Percentiles rank a stretch among this genome's conserved stretches.
phyloP scores from a whole-genome alignment of 2,329 filamentous ascomycete genomes.

The Colletotrichum australisinense region DNA sequence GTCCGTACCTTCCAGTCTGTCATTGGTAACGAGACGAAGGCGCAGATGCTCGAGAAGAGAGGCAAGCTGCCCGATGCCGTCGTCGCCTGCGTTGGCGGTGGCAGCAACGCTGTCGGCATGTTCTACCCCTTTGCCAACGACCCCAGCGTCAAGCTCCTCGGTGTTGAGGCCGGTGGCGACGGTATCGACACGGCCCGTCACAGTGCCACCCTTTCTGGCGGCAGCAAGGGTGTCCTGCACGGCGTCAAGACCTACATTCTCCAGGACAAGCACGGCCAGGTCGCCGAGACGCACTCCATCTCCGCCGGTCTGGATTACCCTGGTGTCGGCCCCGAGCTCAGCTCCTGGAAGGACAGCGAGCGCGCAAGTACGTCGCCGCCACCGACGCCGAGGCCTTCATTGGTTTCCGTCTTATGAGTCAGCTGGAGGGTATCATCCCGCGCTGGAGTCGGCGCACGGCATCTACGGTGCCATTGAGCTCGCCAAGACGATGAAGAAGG shows the following conservation, averaged over 20 bases:
- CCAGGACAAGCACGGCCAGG: conserved; percentile 93
- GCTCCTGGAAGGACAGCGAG: conserved; percentile 90
- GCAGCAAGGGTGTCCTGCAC: conserved; percentile 92
- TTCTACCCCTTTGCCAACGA: conserved; percentile 97
- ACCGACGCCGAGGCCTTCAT: conserved; percentile 92
- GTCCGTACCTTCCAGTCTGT: conserved; percentile 98
- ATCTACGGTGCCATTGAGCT: conserved; percentile 90
- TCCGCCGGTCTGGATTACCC: conserved; percentile 98
- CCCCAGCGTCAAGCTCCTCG: conserved; percentile 84
- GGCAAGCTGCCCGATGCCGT: conserved; percentile 95
- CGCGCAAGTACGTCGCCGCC: conserved; percentile 91
- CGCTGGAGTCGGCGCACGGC: conserved; percentile 92
- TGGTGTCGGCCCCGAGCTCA: conserved; percentile 93
- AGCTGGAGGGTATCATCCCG: conserved; percentile 96
- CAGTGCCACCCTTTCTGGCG: conserved; percentile 87
- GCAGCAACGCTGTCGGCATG: conserved; percentile 96
- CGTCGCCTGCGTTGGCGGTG: conserved; percentile 95
- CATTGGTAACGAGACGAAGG: conserved; percentile 94
- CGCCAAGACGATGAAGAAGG: conserved; percentile 91
- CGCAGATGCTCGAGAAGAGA: conserved; percentile 85
- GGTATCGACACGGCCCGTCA: conserved; percentile 88
- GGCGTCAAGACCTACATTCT: conserved; percentile 96
- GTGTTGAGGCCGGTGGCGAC: conserved; percentile 95
- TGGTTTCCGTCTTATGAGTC: conserved; percentile 85
- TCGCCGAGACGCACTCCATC: conserved; percentile 93